Percentiles rank a stretch among this genome's conserved stretches.
Conservation (phyloP, 805 yeast species). For the Ogataea thermomethanolica region DNA sequence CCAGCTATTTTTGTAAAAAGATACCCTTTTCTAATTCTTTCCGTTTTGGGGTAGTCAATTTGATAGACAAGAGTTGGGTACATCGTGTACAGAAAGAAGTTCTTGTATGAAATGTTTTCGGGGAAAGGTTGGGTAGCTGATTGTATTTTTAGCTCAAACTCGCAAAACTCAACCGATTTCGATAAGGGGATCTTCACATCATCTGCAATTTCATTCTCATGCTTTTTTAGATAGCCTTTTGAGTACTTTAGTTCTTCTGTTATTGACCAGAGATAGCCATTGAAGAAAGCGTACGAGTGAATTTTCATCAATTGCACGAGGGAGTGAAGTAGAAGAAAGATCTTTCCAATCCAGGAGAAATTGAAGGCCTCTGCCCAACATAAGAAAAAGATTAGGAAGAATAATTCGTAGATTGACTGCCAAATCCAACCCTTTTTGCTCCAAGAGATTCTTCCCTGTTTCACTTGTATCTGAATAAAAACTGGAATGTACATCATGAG, state of each 20-base stretch:
- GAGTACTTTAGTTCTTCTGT: slow-evolving; percentile 52
- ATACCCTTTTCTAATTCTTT: slow-evolving; percentile 63
- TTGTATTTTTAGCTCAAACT: slow-evolving; percentile 65
- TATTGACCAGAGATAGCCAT: slow-evolving; percentile 81
- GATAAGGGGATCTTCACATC: slow-evolving; percentile 34
- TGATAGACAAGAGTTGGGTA: slow-evolving; percentile 87
- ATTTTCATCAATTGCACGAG: slow-evolving; percentile 89
- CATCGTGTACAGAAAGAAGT: slow-evolving; percentile 78
- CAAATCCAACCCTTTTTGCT: slow-evolving; percentile 56
- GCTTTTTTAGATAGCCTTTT: slow-evolving; percentile 39
- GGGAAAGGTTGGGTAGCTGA: slow-evolving; percentile 59
- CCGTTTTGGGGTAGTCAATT: slow-evolving; percentile 75
- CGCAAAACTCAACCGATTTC: slow-evolving; percentile 63
- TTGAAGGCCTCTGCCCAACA: slow-evolving; percentile 51
- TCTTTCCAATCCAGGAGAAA: slow-evolving; percentile 88
- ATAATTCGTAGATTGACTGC: slow-evolving; percentile 53
- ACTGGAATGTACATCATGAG: slow-evolving; percentile 58
- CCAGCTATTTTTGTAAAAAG: slow-evolving; percentile 70
- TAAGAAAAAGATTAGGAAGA: slow-evolving; percentile 50
- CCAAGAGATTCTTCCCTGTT: slow-evolving; percentile 54
- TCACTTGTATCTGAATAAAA: slow-evolving; percentile 54
- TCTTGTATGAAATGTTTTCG: slow-evolving; percentile 54
- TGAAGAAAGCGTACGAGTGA: slow-evolving; percentile 90
- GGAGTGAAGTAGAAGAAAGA: slow-evolving; percentile 79
- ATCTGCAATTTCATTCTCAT: slow-evolving; percentile 32